phyloP scores from a whole-genome alignment of 2,329 filamentous ascomycete species.

The Paraphaeosphaeria minitans region DNA sequence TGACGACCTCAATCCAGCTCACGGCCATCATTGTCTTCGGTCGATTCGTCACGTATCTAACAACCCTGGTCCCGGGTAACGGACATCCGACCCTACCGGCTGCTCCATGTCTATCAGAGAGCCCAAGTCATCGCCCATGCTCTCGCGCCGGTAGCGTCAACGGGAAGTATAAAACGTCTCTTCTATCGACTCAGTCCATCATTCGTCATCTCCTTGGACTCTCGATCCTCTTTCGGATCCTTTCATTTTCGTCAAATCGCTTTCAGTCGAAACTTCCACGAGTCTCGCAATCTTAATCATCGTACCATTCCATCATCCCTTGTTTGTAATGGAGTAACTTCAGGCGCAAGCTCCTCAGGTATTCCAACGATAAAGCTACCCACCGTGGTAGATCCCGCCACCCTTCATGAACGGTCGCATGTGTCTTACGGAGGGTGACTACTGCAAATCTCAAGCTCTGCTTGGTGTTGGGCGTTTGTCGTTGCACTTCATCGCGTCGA shows the following conservation, averaged over 20 bases:
- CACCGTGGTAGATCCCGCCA: slow-evolving; percentile 2
- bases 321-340: slow-evolving; percentile 7
- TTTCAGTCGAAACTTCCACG: slow-evolving; percentile 11
- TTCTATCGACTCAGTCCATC: slow-evolving; percentile 7
- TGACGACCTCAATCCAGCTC: background rate
- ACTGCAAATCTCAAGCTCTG: slow-evolving; percentile 7
- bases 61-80: slow-evolving; percentile 10
- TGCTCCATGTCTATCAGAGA: slow-evolving; percentile 10
- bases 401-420: slow-evolving; percentile 1
- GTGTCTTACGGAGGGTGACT: slow-evolving; percentile 8
- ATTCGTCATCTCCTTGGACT: background rate
- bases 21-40: background rate
- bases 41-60: background rate
- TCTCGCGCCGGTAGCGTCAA: slow-evolving; percentile 5
- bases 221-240: background rate
- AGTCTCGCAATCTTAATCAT: slow-evolving; percentile 11
- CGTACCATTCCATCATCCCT: slow-evolving; percentile 1
- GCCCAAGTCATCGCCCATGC: slow-evolving; percentile 9
- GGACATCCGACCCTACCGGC: slow-evolving; percentile 7
- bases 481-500: background rate
- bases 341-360: slow-evolving; percentile 9
- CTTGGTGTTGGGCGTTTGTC: slow-evolving; percentile 10
- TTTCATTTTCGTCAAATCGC: slow-evolving; percentile 1
- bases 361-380: background rate
- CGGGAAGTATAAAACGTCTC: slow-evolving; percentile 8